Evolutionary conservation across 495 filamentous ascomycete genomes (phyloP), one percentile per base, ranked within the genome.

Genomic region (Xylaria curta): DNA sequence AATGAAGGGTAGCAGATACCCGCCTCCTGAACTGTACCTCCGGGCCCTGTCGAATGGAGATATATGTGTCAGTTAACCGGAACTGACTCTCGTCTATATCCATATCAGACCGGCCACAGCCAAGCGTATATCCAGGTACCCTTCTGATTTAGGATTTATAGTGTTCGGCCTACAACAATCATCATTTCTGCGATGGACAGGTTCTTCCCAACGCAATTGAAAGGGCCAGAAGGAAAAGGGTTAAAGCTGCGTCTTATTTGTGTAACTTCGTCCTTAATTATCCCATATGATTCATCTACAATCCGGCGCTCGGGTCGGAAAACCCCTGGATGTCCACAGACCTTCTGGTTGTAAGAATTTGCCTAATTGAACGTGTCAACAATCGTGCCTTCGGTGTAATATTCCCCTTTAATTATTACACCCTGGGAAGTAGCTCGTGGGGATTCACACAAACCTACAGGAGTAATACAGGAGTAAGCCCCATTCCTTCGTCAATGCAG

Each of bases 281-380:
- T 21, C 4, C 60, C 68, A 1, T 2, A 58, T 19, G 40, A 36
- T 54, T 42, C 78, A 36, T 76, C 80, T 31, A 44, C 58, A 6
- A 89, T 77, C 87, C 87, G 88, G 9, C 87, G 74, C 59, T 88
- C 85, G 0, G 87, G 87, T 3, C 79, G 65, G 73, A 84, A 89
- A 0, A 28, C 31, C 12, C 75, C 70, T 0, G 81, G 80, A 0
- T 74, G 65, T 0, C 85, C 86, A 62, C 85, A 91, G 0, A 89
- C 70, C 0, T 74, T 51, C 42, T 80, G 73, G 76, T 90, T 83
- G 33, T 79, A 79, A 72, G 89, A 85, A 0, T 79, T 81, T 4
- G 88, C 86, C 85, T 85, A 91, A 1, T 83, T 63, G 69, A 87
- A 87, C 21, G 86, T 82, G 0, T 89, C 89, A 0, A 91, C 85